Base-by-base conservation (phyloP, 352 stramenopile genomes). In the Blastocystis sp. region DNA sequence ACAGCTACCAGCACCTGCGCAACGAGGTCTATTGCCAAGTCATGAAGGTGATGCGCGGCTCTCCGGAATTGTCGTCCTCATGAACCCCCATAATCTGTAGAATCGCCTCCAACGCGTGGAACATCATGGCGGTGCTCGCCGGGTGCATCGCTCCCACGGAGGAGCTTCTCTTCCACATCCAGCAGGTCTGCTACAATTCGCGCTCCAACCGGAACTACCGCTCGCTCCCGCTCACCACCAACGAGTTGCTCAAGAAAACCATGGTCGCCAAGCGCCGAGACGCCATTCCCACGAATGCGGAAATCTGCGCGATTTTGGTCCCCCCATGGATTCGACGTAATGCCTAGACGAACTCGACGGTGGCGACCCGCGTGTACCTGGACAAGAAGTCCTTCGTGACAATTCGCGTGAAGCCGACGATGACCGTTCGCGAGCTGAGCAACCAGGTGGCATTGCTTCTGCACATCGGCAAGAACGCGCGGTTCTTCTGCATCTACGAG, bases 11-110 rank as follows among this genome's bases (percentile, higher is more conserved):
- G 38, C 38, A 28, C 52, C 61, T 84, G 6, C 48, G 74, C 21
- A 84, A 84, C 61, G 74, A 84, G 34, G 54, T 84, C 11, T 84
- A 84, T 52, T 84, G 74, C 48, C 74, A 84, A 28, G 34, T 84
- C 3, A 38, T 84, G 74, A 84, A 84, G n/a, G 66, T 54, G 21
- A 66, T 84, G 38, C n/a, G 38, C 24, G 66, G 66, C 19, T 76
- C 66, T 6, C 42, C 42, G n/a, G 66, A 76, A 14, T 3, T 42
- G 66, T 76, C 4, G 52, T 9, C 42, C 4, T 76, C 21, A 38
- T 48, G 3, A 24, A 11, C 34, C 54, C 11, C 3, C 17, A 24
- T 70, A 1, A 84, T 28, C 19, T 14, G n/a, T 34, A 70, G 60
- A 21, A 69, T 84, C 24, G 19, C 48, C 4, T 48, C n/a, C 9